Conservation (phyloP, 1,284 basidiomycete genomes). For the Trichosporon sp. region DNA sequence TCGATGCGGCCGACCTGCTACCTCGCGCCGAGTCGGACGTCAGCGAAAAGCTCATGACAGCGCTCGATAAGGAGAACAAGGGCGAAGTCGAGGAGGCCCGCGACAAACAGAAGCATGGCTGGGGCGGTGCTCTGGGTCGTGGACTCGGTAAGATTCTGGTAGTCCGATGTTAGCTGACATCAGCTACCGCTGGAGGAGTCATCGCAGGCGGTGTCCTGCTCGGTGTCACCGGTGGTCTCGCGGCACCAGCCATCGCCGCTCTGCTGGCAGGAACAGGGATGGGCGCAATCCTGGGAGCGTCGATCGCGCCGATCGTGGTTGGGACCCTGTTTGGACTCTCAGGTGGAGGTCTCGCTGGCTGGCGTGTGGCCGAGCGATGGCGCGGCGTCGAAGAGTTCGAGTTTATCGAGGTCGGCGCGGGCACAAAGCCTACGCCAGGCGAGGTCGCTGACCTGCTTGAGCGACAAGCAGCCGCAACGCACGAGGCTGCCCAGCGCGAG, state of each 20-base stretch:
- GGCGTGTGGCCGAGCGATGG: conserved; percentile 60
- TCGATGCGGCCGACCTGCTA: conserved; percentile 44
- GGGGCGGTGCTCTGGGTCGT: conserved; percentile 58
- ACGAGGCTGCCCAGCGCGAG: conserved; percentile 24
- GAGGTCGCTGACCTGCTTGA: conserved; percentile 48
- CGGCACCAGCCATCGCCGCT: conserved; percentile 60
- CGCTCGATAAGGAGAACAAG: conserved; percentile 44
- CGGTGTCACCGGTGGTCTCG: conserved; percentile 62
- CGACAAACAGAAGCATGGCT: conserved; percentile 56
- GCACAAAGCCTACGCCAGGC: conserved; percentile 47
- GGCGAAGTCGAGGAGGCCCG: conserved; percentile 52
- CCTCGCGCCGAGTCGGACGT: conserved; percentile 54
- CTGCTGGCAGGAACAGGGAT: conserved; percentile 58
- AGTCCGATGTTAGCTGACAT: conserved; percentile 15
- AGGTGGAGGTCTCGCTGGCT: conserved; percentile 60
- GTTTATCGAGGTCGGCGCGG: conserved; percentile 58
- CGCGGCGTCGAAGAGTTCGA: conserved; percentile 60
- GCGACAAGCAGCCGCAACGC: conserved; percentile 12
- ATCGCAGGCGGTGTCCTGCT: conserved; percentile 58
- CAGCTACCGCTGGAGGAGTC: conserved; percentile 60
- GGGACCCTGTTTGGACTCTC: conserved; percentile 62
- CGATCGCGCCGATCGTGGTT: conserved; percentile 59
- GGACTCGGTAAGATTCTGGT: conserved; percentile 44
- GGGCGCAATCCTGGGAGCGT: conserved; percentile 56
- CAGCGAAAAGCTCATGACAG: conserved; percentile 54